Evolutionary conservation across 495 filamentous ascomycete genomes (phyloP), one percentile per base, ranked within the genome.

Genomic region (Filosporella fistucella): DNA sequence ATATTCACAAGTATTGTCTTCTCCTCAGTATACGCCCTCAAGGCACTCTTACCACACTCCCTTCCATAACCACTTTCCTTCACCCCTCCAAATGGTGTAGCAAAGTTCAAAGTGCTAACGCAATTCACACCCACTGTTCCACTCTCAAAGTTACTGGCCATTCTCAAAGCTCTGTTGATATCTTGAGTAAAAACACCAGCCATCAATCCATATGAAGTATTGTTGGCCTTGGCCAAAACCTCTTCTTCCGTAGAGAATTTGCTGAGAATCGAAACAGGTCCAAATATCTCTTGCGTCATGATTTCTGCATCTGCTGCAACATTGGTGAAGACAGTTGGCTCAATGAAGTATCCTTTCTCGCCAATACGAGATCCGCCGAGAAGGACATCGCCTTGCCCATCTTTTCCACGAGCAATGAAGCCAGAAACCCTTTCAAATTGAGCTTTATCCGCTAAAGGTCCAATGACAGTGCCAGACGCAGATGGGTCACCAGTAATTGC

Each of bases 231-330:
- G 48, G 75, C 70, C 67, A 96, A 82, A 50, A 80, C 88, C 42
- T 96, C 91, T 5, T 83, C 88, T 67, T 88, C 82, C 56, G 77
- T 81, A 70, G 82, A 83, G 77, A 95, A 96, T 71, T 96, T 96
- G 72, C 86, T 79, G 55, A 96, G 84, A 44, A 84, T 80, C 69
- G 87, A 85, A 45, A 96, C 91, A 46, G 91, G 91, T 32, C 91
- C 91, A 68, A 96, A 96, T 68, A 96, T 95, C 72, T 96, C 91
- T 72, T 96, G 91, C 70, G 89, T 81, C 77, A 89, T 85, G 65
- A 96, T 95, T 83, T 94, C 94, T 36, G 6, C 5, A 16, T 36
- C 18, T 7, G n/a, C n/a, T 16, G 5, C 5, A 80, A 93, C 86
- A 16, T 74, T 80, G 3, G 78, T 77, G 33, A 94, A 69, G 18